Conservation (phyloP, 495 filamentous ascomycete species). For the Trypethelium eluteriae region DNA sequence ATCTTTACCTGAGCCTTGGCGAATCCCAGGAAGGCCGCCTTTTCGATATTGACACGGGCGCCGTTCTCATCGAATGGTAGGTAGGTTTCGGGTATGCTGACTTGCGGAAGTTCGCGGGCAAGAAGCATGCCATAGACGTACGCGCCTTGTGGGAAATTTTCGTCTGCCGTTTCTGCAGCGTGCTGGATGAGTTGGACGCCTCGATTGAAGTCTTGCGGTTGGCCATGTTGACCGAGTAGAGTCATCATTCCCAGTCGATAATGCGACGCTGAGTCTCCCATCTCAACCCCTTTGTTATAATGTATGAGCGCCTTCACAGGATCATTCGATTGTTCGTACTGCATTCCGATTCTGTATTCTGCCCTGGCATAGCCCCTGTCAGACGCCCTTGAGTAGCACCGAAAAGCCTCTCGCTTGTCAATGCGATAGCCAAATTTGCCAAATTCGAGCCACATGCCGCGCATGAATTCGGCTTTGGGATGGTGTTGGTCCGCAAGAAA, state of each 20-base stretch:
- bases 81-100: conserved; percentile 65
- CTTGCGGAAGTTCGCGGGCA: conserved; percentile 79
- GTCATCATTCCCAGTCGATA: conserved; percentile 98
- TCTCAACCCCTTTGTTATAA: conserved; percentile 69
- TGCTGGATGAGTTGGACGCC: conserved; percentile 74
- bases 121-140: conserved; percentile 96
- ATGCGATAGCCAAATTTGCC: conserved; percentile 83
- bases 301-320: conserved; percentile 81
- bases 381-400: conserved; percentile 74
- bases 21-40: conserved; percentile 92
- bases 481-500: conserved; percentile 88
- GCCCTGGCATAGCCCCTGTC: conserved; percentile 87
- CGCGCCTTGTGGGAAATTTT: conserved; percentile 94
- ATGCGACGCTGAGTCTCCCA: conserved; percentile 82
- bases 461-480: conserved; percentile 89
- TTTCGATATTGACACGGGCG: conserved; percentile 87
- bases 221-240: conserved; percentile 84
- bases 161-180: conserved; percentile 83
- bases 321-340: conserved; percentile 89
- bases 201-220: conserved; percentile 66
- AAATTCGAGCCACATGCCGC: conserved; percentile 95
- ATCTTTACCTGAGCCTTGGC: conserved; percentile 97
- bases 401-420: conserved; percentile 91
- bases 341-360: conserved; percentile 97
- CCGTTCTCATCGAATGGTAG: conserved; percentile 65